Conservation (phyloP, 108 stramenopile genomes). For the Cyclostephanos invisitatus region DNA sequence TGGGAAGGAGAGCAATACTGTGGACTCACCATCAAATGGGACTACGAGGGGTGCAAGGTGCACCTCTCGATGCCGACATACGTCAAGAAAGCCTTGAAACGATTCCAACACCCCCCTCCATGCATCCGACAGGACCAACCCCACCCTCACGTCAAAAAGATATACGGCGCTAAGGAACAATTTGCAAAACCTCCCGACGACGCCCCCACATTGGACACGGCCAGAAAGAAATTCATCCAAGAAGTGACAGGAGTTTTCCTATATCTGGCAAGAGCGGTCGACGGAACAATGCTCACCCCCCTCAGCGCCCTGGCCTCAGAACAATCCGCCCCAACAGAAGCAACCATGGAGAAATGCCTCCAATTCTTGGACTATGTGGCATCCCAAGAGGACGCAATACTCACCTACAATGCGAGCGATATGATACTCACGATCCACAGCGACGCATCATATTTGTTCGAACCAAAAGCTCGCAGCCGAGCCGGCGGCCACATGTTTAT, state of each 20-base stretch:
- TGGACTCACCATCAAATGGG: too few relatives aligned
- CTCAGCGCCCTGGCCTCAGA: conserved; percentile 43
- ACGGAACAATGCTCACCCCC: too few relatives aligned
- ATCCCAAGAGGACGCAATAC: conserved; percentile 46
- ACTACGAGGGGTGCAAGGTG: conserved; percentile 39
- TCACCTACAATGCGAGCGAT: too few relatives aligned
- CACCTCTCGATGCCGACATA: conserved; percentile 55
- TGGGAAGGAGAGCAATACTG: conserved; percentile 38
- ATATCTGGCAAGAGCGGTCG: conserved; percentile 50
- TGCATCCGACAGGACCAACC: conserved; percentile 47
- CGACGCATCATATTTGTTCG: too few relatives aligned
- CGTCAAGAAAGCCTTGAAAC: conserved; percentile 34
- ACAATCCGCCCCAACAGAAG: conserved; percentile 31
- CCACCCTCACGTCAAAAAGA: conserved; percentile 22
- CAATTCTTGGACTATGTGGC: conserved; percentile 56
- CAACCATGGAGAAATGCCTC: conserved; percentile 17
- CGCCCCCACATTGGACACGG: conserved; percentile 46
- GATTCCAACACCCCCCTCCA: conserved; percentile 44
- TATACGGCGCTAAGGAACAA: conserved; percentile 52
- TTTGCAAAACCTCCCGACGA: conserved; percentile 25
- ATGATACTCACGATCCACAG: too few relatives aligned
- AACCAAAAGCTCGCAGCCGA: too few relatives aligned
- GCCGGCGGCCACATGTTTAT: too few relatives aligned
- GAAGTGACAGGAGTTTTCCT: conserved; percentile 47
- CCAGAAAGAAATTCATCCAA: too few relatives aligned